These are phyloP conservation scores for Blastocystis sp. DNA, from an alignment of 352 stramenopile species.

Conservation along the genomic window DNA sequence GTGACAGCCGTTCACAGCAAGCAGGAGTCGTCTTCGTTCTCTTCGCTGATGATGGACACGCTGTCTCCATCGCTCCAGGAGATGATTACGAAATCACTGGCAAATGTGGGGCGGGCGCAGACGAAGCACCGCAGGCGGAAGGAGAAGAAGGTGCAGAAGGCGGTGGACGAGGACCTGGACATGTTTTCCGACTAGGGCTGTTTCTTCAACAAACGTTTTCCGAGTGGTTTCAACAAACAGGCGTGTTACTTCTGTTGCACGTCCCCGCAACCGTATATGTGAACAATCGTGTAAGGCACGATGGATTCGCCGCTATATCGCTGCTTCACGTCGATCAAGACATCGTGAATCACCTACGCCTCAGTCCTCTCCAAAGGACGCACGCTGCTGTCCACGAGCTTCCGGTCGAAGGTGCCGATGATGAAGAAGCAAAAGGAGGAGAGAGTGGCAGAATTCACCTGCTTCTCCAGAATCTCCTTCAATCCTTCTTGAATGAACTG, in stretches of 20 bases:
- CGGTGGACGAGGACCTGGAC: constrained; percentile 46
- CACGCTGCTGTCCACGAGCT: constrained; percentile 28
- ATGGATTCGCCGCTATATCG: background rate
- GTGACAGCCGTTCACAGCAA: constrained; percentile 42
- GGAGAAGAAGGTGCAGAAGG: constrained; percentile 16
- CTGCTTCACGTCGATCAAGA: constrained; percentile 33
- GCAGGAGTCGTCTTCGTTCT: background rate
- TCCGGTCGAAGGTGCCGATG: background rate
- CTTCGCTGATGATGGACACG: background rate
- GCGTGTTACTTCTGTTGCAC: background rate
- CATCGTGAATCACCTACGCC: constrained; percentile 44
- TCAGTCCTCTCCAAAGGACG: background rate
- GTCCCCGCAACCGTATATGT: constrained; percentile 21
- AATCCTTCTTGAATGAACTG: background rate
- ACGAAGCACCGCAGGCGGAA: constrained; percentile 36
- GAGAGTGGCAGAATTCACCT: background rate
- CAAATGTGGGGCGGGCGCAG: background rate
- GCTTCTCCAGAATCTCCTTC: background rate
- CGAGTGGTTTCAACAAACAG: background rate
- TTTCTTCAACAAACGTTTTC: constrained; percentile 3
- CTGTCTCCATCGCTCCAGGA: background rate
- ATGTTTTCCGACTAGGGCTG: constrained; percentile 46
- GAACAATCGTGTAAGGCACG: constrained; percentile 4
- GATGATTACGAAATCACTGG: constrained; percentile 14
- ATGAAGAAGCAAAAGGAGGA: constrained; percentile 38